Base-by-base conservation (phyloP, 1,139 yeast genomes). In the Saccharomyces hybrid region DNA sequence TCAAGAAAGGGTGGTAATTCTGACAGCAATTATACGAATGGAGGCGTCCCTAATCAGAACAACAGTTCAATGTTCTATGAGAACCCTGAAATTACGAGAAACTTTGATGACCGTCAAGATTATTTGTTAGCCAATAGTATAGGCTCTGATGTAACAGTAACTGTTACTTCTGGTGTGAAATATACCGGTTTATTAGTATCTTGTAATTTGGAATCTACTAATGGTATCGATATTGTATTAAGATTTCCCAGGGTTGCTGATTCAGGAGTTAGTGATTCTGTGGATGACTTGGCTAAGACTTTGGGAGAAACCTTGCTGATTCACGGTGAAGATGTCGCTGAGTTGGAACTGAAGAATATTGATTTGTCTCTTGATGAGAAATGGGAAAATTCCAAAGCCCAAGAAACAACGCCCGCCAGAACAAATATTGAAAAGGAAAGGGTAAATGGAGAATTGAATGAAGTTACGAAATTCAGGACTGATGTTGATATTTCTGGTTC, bases 401-500 rank as follows among this genome's bases (percentile, higher is more conserved):
- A 56, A 49, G 57, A 58, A 26, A 23, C 48, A 5, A 58, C 55
- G 38, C 58, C 55, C 29, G 26, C 41, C 42, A 50, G 20, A 42
- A 27, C 52, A 49, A 47, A 55, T 47, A 52, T 11, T 13, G 53
- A 49, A n/a, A 53, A 51, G 42, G 49, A 46, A 26, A 50, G 42
- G 41, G 55, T 42, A 20, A 38, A 41, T 13, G 54, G 49, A 47
- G 57, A 49, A 20, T 53, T 48, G 49, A 31, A 55, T 48, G 50
- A 53, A 28, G 51, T 11, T 20, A 48, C 34, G 26, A 20, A 57
- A 57, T 91, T 93, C 76, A 84, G 81, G 67, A 93, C 96, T 1
- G 98, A 93, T 70, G 72, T 84, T 3, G 97, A 87, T 68, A 91
- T 93, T 53, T 82, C 96, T 5, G 74, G 78, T 7, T 59, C 65